Conservation (phyloP, 257 asterid species). For the Cinchona pubescens region DNA sequence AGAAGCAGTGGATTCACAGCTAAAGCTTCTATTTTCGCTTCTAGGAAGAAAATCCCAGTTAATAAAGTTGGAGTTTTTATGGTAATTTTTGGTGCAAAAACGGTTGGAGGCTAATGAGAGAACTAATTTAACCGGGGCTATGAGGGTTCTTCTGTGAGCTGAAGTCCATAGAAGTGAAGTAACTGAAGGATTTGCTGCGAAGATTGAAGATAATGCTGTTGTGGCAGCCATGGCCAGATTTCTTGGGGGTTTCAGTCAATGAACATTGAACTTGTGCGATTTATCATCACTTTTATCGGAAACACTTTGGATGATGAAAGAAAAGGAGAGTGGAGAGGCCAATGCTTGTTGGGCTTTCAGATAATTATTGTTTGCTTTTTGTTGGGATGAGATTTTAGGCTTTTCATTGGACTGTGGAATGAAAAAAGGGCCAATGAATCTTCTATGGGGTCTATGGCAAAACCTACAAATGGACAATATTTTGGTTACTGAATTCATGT, state of each 20-base stretch:
- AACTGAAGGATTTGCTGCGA: slow-evolving; percentile 27
- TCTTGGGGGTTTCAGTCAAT: slow-evolving; percentile 19
- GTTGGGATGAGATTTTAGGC: no score
- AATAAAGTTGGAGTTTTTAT: slow-evolving; percentile 27
- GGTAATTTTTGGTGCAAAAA: slow-evolving; percentile 26
- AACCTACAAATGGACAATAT: no score
- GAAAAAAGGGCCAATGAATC: no score
- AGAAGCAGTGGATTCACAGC: slow-evolving; percentile 36
- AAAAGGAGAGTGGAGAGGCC: no score
- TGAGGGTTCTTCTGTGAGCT: slow-evolving; percentile 33
- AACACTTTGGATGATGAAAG: no score
- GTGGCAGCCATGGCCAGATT: slow-evolving; percentile 38
- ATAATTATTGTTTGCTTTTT: no score
- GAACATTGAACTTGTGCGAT: slow-evolving; percentile 11
- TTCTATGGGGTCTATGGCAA: no score
- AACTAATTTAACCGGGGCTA: slow-evolving; percentile 27
- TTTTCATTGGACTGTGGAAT: no score
- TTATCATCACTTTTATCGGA: slow-evolving; percentile 1
- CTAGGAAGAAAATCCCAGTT: slow-evolving; percentile 6
- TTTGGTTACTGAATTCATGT: no score
- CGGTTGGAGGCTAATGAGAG: slow-evolving; percentile 33
- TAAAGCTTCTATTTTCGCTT: slow-evolving; percentile 28
- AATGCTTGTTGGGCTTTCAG: no score
- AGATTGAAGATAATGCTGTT: slow-evolving; percentile 33
- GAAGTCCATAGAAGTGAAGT: slow-evolving; percentile 39